Evolutionary conservation across 495 filamentous ascomycete genomes (phyloP), one percentile per base, ranked within the genome.

Genomic region (Penicillium pancosmium): DNA sequence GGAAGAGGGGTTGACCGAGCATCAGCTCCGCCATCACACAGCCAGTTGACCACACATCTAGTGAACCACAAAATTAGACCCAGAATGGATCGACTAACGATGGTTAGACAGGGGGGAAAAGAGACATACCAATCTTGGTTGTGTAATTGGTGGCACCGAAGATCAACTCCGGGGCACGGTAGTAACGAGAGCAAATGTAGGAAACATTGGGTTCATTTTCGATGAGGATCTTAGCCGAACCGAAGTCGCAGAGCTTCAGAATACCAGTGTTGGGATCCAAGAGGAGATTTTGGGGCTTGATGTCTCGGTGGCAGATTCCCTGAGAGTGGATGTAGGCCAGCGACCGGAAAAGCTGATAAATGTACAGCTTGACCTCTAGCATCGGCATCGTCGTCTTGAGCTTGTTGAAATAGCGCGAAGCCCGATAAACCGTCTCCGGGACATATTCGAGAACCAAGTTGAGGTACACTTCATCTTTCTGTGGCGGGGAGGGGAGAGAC

Each of bases 301-400:
- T 99, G 69, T 99, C 94, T 66, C 95, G 86, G 72, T 99, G 94
- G 75, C 94, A 98, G 78, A 99, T 99, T 55, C 94, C 94, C 80
- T 97, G 94, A 2, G 95, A 99, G 75, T 99, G 94, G 67, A 99
- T 99, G 76, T 98, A 99, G 52, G 94, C 94, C 61, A 99, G 83
- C 38, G 94, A 96, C 59, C 94, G 88, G 84, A 99, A 99, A 31
- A 99, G 88, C 79, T 99, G 94, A 76, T 99, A 99, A 72, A 97
- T 98, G 81, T 97, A 99, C 50, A 99, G 88, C 78, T 99, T 99
- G 68, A 98, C 92, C 73, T 98, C 94, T 52, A 99, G 83, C 72
- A 91, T 97, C 23, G 94, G 94, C 94, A 99, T 99, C 15, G 95
- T 97, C 6, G 94, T 96, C 85, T 99, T 99, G 85, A 98, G 86